Evolutionary conservation across 768 basidiomycete genomes (phyloP), one percentile per base, ranked within the genome.

Genomic region (Hericium rajendrae): DNA sequence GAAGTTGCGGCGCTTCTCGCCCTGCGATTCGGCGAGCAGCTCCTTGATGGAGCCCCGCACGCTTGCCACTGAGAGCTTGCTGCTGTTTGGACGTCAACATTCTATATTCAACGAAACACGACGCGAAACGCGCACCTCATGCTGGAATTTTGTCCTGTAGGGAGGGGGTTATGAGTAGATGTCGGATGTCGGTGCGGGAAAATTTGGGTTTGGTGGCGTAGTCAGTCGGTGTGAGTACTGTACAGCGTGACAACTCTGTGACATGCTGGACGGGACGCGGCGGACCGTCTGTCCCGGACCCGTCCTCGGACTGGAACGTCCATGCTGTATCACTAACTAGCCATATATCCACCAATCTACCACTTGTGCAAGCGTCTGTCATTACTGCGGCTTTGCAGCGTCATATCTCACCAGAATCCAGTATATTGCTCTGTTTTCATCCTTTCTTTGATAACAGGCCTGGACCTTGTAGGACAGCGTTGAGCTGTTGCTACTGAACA

Each of bases 51-150:
- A 92, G 78, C 85, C 86, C 86, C 97, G 95, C 91, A 99, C 95
- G 86, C 94, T 95, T 87, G 93, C 84, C 84, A 95, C 94, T 87
- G 90, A 91, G 74, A 97, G 88, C 80, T 95, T 97, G 71, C 79
- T 82, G 67, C 74, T 57, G 58, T 46, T n/a, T 20, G 43, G n/a
- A n/a, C 43, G 18, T 46, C 43, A 46, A 15, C 20, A 46, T 46
- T 18, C 16, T 10, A 20, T 20, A n/a, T n/a, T 46, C 43, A 46
- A 15, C 43, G 43, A 18, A n/a, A 3, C n/a, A n/a, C 43, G 20
- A 26, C 43, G 43, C 43, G n/a, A 20, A 46, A 37, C 32, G 49
- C 49, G 49, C n/a, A 51, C 49, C 49, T 51, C 49, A 51, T 51
- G 49, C 49, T 51, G 15, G 49, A 8, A 15, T 51, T 51, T 51